These are phyloP conservation scores for Rhizopus delemar DNA, from an alignment of 371 early-diverging fungal genomes.

Conservation along the genomic window DNA sequence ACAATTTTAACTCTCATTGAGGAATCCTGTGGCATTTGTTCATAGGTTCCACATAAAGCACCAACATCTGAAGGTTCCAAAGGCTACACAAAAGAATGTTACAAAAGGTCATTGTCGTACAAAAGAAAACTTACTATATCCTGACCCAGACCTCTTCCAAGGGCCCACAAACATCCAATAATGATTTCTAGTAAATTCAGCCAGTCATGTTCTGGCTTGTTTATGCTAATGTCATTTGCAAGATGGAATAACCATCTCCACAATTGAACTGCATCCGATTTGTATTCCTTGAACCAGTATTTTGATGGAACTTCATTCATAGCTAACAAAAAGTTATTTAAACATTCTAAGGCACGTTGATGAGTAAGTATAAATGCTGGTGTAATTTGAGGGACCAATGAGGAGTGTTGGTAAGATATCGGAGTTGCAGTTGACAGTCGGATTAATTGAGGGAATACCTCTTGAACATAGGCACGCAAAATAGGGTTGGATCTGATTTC, in stretches of 20 bases:
- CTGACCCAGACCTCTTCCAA: slow-evolving; percentile 67
- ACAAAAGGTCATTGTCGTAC: slow-evolving; percentile 1
- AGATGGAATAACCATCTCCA: slow-evolving; percentile 62
- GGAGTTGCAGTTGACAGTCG: slow-evolving; percentile 59
- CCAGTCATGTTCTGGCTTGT: slow-evolving; percentile 26
- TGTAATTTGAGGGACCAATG: slow-evolving; percentile 35
- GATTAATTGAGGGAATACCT: slow-evolving; percentile 58
- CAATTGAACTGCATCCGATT: slow-evolving; percentile 54
- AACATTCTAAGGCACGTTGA: slow-evolving; percentile 69
- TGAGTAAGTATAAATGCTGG: slow-evolving; percentile 54
- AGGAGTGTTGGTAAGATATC: slow-evolving; percentile 50
- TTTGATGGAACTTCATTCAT: slow-evolving; percentile 67
- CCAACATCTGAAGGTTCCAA: slow-evolving; percentile 48
- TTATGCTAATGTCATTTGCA: slow-evolving; percentile 33
- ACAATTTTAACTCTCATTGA: slow-evolving; percentile 68
- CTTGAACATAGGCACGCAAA: slow-evolving; percentile 49
- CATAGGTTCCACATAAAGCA: slow-evolving; percentile 55
- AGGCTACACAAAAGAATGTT: slow-evolving; percentile 29
- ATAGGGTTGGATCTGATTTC: slow-evolving; percentile 41
- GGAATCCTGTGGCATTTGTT: slow-evolving; percentile 45
- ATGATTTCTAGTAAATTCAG: slow-evolving; percentile 59
- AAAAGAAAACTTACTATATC: slow-evolving; percentile 47
- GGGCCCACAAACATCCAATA: slow-evolving; percentile 73
- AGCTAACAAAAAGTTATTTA: slow-evolving; percentile 74
- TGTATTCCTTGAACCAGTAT: slow-evolving; percentile 66